Evolutionary conservation across 345 rosid species (phyloP), one percentile per base, ranked within the genome.

Genomic region (Pistacia integerrima): DNA sequence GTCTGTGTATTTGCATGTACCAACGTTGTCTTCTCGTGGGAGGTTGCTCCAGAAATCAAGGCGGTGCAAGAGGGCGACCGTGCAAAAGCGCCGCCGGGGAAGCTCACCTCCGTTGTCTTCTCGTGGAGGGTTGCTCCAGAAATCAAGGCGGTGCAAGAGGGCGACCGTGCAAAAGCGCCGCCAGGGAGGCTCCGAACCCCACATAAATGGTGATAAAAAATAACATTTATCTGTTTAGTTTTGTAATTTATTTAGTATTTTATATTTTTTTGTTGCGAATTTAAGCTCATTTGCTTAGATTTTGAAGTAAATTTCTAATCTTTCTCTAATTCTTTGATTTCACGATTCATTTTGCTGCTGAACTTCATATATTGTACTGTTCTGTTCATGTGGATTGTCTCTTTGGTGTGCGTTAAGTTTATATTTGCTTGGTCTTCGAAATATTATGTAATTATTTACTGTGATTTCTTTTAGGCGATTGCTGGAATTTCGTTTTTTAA

Each of bases 191-290:
- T 10, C 38, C 5, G n/a, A 13, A 57, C 22, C 30, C 18, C 38
- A 36, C 49, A 17, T 52, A 64, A 52, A 74, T 74, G 77, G 77
- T 64, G 64, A 8, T 28, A 18, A 4, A 33, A 51, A n/a, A 17
- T 64, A 20, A 20, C 52, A 48, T 33, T 33, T 49, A 2, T 18
- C 3, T 4, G 41, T 11, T 5, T 48, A 11, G 1, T 41, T 0
- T 8, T 6, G 46, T 44, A 22, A 2, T 63, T 41, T n/a, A 3
- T 30, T 36, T 51, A 33, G 35, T 12, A 44, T 3, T 30, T 30
- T 30, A 1, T 5, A 30, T 48, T 48, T 48, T 20, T 49, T 1
- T 58, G 35, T 20, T 44, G 8, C 9, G 14, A 56, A 46, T 73
- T 73, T 16, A 61, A 28, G 58, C 56, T 61, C 48, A 61, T 49